Evolutionary conservation across 192 early-diverging fungal genomes (phyloP).

Genomic region (Linnemannia zychae): DNA sequence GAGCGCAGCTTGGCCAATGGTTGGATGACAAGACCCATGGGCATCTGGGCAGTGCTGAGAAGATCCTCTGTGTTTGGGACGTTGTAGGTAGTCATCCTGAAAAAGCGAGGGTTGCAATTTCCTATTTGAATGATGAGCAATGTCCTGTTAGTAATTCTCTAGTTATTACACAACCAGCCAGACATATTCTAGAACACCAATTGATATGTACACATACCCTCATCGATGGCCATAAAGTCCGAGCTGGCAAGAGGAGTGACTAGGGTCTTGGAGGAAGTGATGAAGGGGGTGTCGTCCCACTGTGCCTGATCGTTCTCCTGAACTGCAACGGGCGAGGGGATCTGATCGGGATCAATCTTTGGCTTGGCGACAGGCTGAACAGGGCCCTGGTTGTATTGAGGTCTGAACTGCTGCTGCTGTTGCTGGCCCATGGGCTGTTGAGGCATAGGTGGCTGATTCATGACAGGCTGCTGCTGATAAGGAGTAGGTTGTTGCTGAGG

Average conservation of each 20-base stretch:
- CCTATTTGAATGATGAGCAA: conserved; percentile 52
- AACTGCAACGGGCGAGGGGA: conserved; percentile 90
- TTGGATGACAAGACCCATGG: conserved; percentile 90
- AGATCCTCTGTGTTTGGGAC: conserved; percentile 89
- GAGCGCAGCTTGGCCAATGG: conserved; percentile 88
- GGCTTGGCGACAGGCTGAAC: conserved; percentile 60
- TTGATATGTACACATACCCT: conserved; percentile 65
- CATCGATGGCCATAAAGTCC: conserved; percentile 86
- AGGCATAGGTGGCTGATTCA: conserved; percentile 54
- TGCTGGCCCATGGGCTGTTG: conserved; percentile 40
- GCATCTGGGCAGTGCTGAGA: conserved; percentile 81
- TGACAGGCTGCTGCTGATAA: conserved; percentile 34
- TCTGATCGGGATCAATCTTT: conserved; percentile 94
- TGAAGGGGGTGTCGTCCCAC: conserved; percentile 77
- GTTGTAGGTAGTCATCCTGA: conserved; percentile 90
- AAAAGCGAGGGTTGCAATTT: conserved; percentile 92
- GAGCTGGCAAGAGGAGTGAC: conserved; percentile 86
- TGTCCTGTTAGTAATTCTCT: background rate
- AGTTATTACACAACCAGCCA: background rate
- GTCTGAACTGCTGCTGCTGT: conserved; percentile 35
- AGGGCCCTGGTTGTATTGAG: conserved; percentile 29
- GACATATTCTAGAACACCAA: background rate
- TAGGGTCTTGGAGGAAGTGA: conserved; percentile 73
- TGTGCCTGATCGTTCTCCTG: conserved; percentile 85
- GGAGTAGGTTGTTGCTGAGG: conserved; percentile 39